phyloP scores from a whole-genome alignment of 2,329 filamentous ascomycete genomes.

The Nakataea oryzae region DNA sequence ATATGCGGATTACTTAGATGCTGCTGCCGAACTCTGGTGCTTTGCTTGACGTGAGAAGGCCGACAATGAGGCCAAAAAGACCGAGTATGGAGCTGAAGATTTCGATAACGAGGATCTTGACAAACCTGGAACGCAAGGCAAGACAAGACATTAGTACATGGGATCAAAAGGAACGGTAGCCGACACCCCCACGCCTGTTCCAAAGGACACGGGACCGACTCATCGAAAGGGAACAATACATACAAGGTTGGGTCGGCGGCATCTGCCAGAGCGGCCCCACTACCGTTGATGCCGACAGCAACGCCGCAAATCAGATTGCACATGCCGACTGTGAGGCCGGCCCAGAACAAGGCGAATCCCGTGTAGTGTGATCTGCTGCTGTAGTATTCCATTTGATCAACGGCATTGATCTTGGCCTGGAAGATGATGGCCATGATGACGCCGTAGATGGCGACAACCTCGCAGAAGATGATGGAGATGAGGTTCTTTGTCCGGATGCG shows the following conservation, averaged over 20 bases:
- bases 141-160: slow-evolving; percentile 7
- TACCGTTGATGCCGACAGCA: slow-evolving; percentile 95
- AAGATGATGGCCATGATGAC: slow-evolving; percentile 99
- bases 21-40: slow-evolving; percentile 56
- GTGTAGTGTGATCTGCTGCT: slow-evolving; percentile 81
- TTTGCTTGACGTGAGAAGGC: slow-evolving; percentile 77
- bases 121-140: slow-evolving; percentile 53
- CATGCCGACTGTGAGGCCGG: slow-evolving; percentile 83
- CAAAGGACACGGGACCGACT: not conserved
- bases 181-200: not conserved
- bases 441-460: slow-evolving; percentile 98
- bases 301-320: slow-evolving; percentile 96
- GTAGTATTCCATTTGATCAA: slow-evolving; percentile 55
- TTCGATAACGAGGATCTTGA: slow-evolving; percentile 97
- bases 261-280: slow-evolving; percentile 90
- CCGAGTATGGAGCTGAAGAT: slow-evolving; percentile 98
- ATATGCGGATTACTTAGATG: not conserved
- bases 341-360: slow-evolving; percentile 93
- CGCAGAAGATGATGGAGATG: slow-evolving; percentile 99
- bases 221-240: slow-evolving; percentile 23
- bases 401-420: slow-evolving; percentile 69
- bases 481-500: slow-evolving; percentile 99
- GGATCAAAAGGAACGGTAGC: not conserved
- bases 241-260: slow-evolving; percentile 85
- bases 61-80: slow-evolving; percentile 91